phyloP scores from a whole-genome alignment of 805 yeast species.

The Groenewaldozyma tartarivorans region DNA sequence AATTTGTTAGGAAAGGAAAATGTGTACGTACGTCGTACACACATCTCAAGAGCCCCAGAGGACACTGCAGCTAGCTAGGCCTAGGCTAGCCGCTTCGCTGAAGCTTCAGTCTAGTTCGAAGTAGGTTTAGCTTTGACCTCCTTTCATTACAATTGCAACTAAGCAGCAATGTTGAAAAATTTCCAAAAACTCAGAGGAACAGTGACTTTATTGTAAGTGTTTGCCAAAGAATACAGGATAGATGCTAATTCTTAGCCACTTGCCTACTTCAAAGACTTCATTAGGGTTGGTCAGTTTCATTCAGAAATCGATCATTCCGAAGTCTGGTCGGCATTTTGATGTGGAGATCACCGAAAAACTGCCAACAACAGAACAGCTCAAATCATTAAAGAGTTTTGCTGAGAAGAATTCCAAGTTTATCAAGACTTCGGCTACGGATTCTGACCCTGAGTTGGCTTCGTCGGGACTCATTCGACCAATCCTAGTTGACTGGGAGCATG shows the following conservation, averaged over 20 bases:
- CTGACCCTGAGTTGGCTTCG: conserved; percentile 9
- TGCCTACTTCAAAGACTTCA: conserved; percentile 17
- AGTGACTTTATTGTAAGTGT: conserved; percentile 25
- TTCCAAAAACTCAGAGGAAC: conserved; percentile 22
- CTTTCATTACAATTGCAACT: neutral
- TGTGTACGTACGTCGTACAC: too few species aligned
- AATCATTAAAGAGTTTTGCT: conserved; percentile 11
- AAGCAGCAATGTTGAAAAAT: conserved; percentile 20
- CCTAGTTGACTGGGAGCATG: conserved; percentile 56
- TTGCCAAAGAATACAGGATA: neutral
- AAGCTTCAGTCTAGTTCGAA: neutral
- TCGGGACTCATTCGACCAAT: conserved; percentile 33
- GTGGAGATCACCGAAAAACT: conserved; percentile 22
- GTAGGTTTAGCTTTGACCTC: conserved; percentile 8
- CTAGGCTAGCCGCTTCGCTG: too few species aligned
- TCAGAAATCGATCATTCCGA: conserved; percentile 14
- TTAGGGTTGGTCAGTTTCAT: conserved; percentile 15
- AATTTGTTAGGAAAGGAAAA: too few species aligned
- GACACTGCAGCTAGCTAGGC: too few species aligned
- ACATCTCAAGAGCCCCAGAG: too few species aligned
- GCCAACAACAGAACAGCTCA: conserved; percentile 25
- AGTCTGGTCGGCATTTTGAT: conserved; percentile 19
- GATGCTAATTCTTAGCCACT: conserved; percentile 10
- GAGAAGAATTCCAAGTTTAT: neutral
- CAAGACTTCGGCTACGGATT: neutral